Base-by-base conservation (phyloP, 192 early-diverging fungal species). In the Spizellomyces sp. region DNA sequence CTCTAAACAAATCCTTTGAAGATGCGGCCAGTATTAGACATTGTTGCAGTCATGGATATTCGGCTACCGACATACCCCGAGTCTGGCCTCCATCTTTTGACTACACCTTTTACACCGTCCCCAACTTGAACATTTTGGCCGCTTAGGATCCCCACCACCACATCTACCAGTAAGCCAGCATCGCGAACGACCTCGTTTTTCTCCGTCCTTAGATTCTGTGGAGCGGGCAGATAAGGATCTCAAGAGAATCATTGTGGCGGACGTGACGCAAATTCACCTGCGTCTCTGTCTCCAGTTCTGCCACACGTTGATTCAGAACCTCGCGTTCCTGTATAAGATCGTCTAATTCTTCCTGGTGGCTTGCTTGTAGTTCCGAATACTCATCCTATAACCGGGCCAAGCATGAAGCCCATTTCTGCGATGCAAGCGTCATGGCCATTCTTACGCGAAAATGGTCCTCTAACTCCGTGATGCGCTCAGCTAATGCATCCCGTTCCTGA, bases 1-100 rank as follows among this genome's bases (percentile, higher is more conserved):
- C 27, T 36, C 27, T 3, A 36, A 36, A 36, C 27, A 36, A 36
- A 36, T 36, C 27, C 27, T 36, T 36, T 36, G 27, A 36, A 36
- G 27, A 36, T 36, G 27, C 27, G 27, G 27, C 27, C 27, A 36
- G 27, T 36, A 36, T 36, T 36, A 36, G 27, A 36, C 27, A 36
- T 0, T 3, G 27, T 36, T 36, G 27, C 27, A 36, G 27, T 36
- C 27, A 36, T 36, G 27, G 27, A 36, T 36, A 36, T 36, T 36
- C 9, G 3, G 54, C 48, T 17, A 12, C 12, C 1, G 12, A 12
- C 59, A 10, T 46, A 48, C 44, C 41, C 68, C 5, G 68, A 70
- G 47, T 70, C 68, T 5, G 68, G 68, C 44, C 68, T 12, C 68
- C 68, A 70, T 48, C 47, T 58, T 45, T 48, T 22, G 7, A 70